Conservation (phyloP, 345 rosid species). For the Salix purpurea region DNA sequence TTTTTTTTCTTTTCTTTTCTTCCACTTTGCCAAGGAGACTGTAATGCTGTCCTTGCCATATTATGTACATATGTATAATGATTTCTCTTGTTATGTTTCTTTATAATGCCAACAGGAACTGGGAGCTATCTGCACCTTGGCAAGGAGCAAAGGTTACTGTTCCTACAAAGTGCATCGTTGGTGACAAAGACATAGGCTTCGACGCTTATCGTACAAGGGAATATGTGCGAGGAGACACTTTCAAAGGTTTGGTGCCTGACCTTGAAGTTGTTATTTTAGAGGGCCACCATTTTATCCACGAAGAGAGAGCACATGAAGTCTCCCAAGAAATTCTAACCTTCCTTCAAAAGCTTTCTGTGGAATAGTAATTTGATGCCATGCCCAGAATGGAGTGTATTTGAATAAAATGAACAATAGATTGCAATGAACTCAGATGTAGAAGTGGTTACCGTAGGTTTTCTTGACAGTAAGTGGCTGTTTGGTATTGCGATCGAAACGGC, state of each 20-base stretch:
- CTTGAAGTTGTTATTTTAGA: constrained; percentile 52
- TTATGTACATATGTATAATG: too few species aligned
- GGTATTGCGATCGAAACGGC: too few species aligned
- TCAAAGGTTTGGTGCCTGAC: constrained; percentile 49
- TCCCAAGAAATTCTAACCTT: constrained; percentile 53
- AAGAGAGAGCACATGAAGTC: constrained; percentile 51
- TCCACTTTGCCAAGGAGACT: too few species aligned
- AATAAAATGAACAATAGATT: too few species aligned
- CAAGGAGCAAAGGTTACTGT: constrained; percentile 47
- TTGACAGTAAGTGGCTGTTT: too few species aligned
- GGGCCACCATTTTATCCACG: constrained; percentile 61
- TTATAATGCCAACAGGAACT: constrained; percentile 39
- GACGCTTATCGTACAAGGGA: constrained; percentile 25
- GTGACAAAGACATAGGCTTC: constrained; percentile 49
- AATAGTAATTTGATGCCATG: too few species aligned
- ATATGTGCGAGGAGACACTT: constrained; percentile 46
- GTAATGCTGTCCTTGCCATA: too few species aligned
- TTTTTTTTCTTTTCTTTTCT: background rate
- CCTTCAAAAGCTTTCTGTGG: constrained; percentile 29
- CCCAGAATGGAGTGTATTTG: too few species aligned
- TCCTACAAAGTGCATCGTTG: constrained; percentile 49
- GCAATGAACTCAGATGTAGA: too few species aligned
- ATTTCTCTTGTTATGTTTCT: too few species aligned
- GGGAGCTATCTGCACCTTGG: constrained; percentile 61
- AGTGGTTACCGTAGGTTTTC: too few species aligned